Conservation (phyloP, 2,329 filamentous ascomycete species). For the Aspergillus thermomutatus region DNA sequence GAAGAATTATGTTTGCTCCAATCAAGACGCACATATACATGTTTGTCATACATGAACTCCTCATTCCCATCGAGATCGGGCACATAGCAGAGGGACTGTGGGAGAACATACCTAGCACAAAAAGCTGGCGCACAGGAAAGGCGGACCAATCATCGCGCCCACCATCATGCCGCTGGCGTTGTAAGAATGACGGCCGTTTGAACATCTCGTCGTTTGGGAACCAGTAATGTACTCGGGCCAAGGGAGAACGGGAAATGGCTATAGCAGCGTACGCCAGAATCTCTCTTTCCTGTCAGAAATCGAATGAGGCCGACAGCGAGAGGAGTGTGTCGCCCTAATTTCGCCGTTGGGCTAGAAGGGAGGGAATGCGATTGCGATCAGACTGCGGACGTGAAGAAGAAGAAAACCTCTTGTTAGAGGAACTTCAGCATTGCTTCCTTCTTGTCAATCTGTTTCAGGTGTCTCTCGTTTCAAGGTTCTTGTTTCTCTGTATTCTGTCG, state of each 20-base stretch:
- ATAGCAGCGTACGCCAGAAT: conserved; percentile 9
- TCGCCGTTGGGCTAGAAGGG: conserved; percentile 26
- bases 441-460: conserved; percentile 9
- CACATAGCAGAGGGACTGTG: conserved; percentile 20
- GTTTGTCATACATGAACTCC: conserved; percentile 5
- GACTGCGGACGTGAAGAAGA: conserved; percentile 18
- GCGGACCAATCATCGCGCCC: conserved; percentile 34
- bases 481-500: background rate
- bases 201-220: conserved; percentile 25
- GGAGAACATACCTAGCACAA: conserved; percentile 40
- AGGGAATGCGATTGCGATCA: conserved; percentile 30
- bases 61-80: conserved; percentile 13
- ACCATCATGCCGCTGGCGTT: conserved; percentile 28
- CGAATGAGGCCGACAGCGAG: conserved; percentile 14
- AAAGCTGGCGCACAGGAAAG: conserved; percentile 59
- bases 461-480: conserved; percentile 3
- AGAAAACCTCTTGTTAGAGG: conserved; percentile 22
- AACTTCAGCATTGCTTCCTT: conserved; percentile 21
- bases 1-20: background rate
- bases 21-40: background rate
- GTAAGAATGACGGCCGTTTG: conserved; percentile 31
- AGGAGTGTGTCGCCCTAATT: conserved; percentile 27
- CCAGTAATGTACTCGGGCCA: background rate
- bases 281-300: conserved; percentile 14
- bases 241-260: background rate